Evolutionary conservation across 768 basidiomycete species (phyloP), one percentile per base, ranked within the genome.

Genomic region (Hypholoma sublateritium): DNA sequence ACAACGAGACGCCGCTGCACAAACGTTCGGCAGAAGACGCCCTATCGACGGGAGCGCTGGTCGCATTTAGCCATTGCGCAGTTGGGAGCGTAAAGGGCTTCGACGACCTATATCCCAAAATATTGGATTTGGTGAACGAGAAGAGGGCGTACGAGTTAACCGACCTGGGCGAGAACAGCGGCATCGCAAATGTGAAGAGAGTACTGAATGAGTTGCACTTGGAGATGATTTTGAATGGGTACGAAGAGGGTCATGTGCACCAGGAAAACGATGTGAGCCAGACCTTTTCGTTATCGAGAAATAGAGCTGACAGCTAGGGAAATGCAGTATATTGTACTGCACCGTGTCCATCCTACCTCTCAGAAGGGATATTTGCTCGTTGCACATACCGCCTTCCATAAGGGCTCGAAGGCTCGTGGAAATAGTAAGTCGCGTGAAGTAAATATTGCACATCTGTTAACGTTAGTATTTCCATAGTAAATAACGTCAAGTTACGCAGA

Each of bases 51-150:
- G 97, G 92, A 2, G 93, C 93, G 19, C 78, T 98, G n/a, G 89
- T 91, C 16, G 84, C 95, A 0, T 98, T 98, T 74, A 89, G 90
- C 35, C 86, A 84, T 64, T 91, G 85, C 21, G 97, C 91, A 4
- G 83, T 92, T 55, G 97, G 95, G 2, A 95, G 92, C 14, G 94
- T 95, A 62, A 97, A 98, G 71, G 97, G 96, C 17, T 97, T 96
- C 67, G 97, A 99, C 65, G 97, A 99, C 63, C 72, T 99, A 19
- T 98, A 98, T 68, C 96, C 96, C 3, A 96, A 94, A 69, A 72
- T 96, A n/a, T 72, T 99, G 35, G 84, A 97, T 68, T 77, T 99
- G 48, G 97, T 98, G 9, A 77, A 75, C 13, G 97, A 99, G 70
- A 87, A 83, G 66, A 79, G 94, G 59, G 70, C 71, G 60, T 99